These are phyloP conservation scores for Sambucus nigra DNA, from an alignment of 129 eudicot species.

Conservation along the genomic window DNA sequence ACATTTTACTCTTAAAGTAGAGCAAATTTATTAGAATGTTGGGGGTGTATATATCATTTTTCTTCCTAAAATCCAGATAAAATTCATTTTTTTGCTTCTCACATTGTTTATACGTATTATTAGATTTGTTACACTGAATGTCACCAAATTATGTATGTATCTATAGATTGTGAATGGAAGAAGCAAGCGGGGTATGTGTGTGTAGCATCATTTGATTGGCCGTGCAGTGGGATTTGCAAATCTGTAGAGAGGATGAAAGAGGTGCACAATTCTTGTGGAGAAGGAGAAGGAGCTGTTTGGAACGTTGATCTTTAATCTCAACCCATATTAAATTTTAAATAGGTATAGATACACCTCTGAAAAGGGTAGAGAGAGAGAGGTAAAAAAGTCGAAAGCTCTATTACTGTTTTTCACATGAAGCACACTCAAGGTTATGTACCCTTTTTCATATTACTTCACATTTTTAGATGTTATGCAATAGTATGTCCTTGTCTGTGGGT, in stretches of 20 bases:
- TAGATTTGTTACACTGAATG: not conserved
- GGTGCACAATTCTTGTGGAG: conserved; percentile 55
- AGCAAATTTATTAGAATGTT: not conserved
- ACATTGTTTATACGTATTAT: too few relatives aligned
- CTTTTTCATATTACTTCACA: too few relatives aligned
- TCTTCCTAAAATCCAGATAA: not conserved
- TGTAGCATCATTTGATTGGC: conserved; percentile 64
- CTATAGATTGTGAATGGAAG: conserved; percentile 62
- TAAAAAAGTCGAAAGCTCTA: not conserved
- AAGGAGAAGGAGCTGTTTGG: conserved; percentile 64
- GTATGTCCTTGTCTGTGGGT: too few relatives aligned
- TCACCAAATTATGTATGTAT: not conserved
- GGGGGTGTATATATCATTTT: not conserved
- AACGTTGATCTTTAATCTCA: conserved; percentile 30
- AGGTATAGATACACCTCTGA: too few relatives aligned
- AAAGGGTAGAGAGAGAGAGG: not conserved
- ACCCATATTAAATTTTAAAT: not conserved
- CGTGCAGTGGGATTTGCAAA: conserved; percentile 73
- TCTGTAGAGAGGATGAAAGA: conserved; percentile 57
- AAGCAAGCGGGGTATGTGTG: conserved; percentile 39
- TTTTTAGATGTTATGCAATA: too few relatives aligned
- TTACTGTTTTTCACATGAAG: too few relatives aligned
- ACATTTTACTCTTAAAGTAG: not conserved
- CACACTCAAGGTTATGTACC: too few relatives aligned
- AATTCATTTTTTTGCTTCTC: too few relatives aligned